These are phyloP conservation scores for Penicillium sp. DNA, from an alignment of 2,329 filamentous ascomycete species.

Conservation along the genomic window DNA sequence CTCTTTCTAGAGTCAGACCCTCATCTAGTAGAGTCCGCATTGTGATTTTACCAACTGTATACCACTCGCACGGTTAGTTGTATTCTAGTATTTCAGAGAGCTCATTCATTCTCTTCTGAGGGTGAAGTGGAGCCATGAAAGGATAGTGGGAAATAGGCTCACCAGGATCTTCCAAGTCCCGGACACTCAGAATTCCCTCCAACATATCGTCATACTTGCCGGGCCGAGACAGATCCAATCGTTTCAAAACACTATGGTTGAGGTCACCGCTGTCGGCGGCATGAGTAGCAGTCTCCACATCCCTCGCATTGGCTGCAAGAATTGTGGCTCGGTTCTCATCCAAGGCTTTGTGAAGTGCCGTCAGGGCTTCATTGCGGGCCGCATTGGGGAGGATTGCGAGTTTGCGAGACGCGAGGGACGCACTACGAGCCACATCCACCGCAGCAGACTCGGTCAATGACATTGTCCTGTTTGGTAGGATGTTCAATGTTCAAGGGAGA, in stretches of 20 bases:
- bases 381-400: slow-evolving; percentile 75
- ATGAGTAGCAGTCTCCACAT: slow-evolving; percentile 71
- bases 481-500: not conserved
- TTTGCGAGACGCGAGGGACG: slow-evolving; percentile 76
- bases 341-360: slow-evolving; percentile 78
- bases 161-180: slow-evolving; percentile 81
- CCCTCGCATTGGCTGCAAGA: slow-evolving; percentile 79
- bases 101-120: not conserved
- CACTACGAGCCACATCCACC: slow-evolving; percentile 71
- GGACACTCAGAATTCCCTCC: slow-evolving; percentile 87
- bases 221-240: slow-evolving; percentile 78
- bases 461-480: slow-evolving; percentile 54
- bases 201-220: slow-evolving; percentile 99
- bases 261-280: slow-evolving; percentile 74
- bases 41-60: slow-evolving; percentile 77
- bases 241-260: slow-evolving; percentile 79
- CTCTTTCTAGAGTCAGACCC: slow-evolving; percentile 77
- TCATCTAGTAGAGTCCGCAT: slow-evolving; percentile 84
- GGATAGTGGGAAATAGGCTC: not conserved
- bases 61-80: not conserved
- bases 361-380: slow-evolving; percentile 81
- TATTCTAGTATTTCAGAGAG: not conserved
- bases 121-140: not conserved
- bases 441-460: slow-evolving; percentile 85
- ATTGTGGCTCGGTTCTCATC: slow-evolving; percentile 69